Base-by-base conservation (phyloP, 1,284 basidiomycete genomes). In the Ceratobasidium papillatum region DNA sequence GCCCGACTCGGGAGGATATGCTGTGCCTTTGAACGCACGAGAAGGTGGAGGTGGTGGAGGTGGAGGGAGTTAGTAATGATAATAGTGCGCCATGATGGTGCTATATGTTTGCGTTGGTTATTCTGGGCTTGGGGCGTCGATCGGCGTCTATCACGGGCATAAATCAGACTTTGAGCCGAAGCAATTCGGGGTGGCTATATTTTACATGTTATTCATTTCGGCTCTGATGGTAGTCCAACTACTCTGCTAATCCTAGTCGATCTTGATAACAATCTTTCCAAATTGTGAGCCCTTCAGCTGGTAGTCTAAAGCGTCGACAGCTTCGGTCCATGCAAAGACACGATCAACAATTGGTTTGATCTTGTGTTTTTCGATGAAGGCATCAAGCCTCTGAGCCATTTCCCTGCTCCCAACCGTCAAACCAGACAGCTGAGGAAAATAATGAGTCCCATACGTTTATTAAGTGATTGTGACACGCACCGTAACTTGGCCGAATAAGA, bases 261-360 rank as follows among this genome's bases (percentile, higher is more conserved):
- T 49, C 25, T 64, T 64, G 25, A 65, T 65, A 3, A 65, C 63
- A n/a, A 65, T 36, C 47, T 65, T 65, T 52, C 63, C 63, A n/a
- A 65, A 65, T 11, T 65, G 63, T 22, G 63, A 65, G 1, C 63
- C 63, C 17, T 14, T 34, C 1, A 65, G 30, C 47, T 51, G 63
- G 11, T 65, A 52, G 38, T 65, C 47, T 47, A 65, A 52, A n/a
- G 63, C 63, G 4, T 52, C 47, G 27, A 65, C 25, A 4, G 49
- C 63, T 27, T 65, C 63, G 27, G 45, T 65, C 63, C 63, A 65
- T 1, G 14, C 45, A 36, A 65, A 65, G n/a, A 65, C 63, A 22
- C 63, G 63, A 45, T 65, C 63, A 36, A 64, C 14, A 27, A 65
- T 25, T 9, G 63, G 63, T 32, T 65, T 52, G 34, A 65, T 65